Base-by-base conservation (phyloP, 805 yeast species). In the Priceomyces castillae region DNA sequence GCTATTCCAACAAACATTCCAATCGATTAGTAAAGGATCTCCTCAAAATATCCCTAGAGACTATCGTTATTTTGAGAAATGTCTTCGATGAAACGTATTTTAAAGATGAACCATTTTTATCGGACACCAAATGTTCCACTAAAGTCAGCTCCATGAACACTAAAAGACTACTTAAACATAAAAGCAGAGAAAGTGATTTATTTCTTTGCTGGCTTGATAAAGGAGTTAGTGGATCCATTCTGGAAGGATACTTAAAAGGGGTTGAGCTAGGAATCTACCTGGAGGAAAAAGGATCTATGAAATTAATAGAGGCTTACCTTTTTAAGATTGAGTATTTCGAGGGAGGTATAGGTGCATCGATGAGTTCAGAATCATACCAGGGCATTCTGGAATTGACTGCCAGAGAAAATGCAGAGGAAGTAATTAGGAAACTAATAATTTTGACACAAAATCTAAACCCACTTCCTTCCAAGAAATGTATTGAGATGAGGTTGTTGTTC, bases 71-170 rank as follows among this genome's bases (percentile, higher is more conserved):
- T 50, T 58, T 81, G 12, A 64, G 86, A 45, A 81, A 82, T 1
- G 59, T 81, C 16, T 81, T 81, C 46, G 77, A 77, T 6, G 84
- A 81, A 47, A 76, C 71, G 10, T 69, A 66, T 51, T 81, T 77
- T 54, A 64, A 64, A 20, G 83, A 80, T 49, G 74, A 71, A 43
- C 55, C 65, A 30, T 75, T 74, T 54, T 66, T 67, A 3, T 73
- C 74, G 1, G 62, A 58, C 16, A 41, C 50, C 30, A 51, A 55
- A 0, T 40, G 30, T 0, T 51, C 47, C 25, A 62, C 62, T 34
- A 44, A 52, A 1, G 67, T 61, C 30, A 62, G 73, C 2, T 64
- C 14, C 3, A 31, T 81, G 7, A 71, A 69, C 39, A 72, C 76
- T 3, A 81, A 80, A 50, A 70, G 73, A 3, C 56, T 82, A 31